A percentile compares a stretch with the other conserved stretches of the same genome.
These are phyloP conservation scores for Raphanus hybrid DNA, from an alignment of 441 rosid genomes.

Conservation along the genomic window DNA sequence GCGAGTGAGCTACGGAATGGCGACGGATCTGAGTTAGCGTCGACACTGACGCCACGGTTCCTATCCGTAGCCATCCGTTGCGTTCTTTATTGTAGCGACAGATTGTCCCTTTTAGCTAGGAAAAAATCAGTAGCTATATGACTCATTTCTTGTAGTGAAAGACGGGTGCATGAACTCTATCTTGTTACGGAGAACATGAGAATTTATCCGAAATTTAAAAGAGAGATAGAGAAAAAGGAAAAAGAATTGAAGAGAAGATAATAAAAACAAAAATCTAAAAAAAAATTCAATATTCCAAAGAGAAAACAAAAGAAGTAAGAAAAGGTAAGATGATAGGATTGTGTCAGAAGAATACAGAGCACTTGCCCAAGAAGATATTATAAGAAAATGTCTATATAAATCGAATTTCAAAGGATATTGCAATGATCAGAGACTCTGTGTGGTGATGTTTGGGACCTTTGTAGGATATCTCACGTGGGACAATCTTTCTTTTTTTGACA, in stretches of 20 bases:
- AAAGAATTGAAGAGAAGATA: constrained; percentile 44
- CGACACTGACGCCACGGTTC: too few species aligned
- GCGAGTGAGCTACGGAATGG: too few species aligned
- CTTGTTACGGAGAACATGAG: constrained; percentile 57
- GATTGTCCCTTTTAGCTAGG: too few species aligned
- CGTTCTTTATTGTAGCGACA: too few species aligned
- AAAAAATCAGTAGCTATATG: too few species aligned
- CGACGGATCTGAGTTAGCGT: too few species aligned
- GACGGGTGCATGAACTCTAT: constrained; percentile 41
- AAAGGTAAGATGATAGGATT: constrained; percentile 49
- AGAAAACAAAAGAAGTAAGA: constrained; percentile 10
- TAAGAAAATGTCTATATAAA: constrained; percentile 43
- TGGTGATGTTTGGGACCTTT: constrained; percentile 70
- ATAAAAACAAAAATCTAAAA: constrained; percentile 27
- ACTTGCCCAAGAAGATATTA: constrained; percentile 49
- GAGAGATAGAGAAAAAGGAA: constrained; percentile 17
- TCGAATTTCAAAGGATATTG: constrained; percentile 38
- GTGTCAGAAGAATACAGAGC: constrained; percentile 74
- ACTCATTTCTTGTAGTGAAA: not conserved
- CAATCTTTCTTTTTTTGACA: constrained; percentile 34
- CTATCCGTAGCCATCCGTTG: too few species aligned
- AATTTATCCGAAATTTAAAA: constrained; percentile 51
- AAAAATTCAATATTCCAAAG: not conserved
- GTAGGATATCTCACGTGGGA: constrained; percentile 59
- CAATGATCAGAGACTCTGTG: constrained; percentile 42